These are phyloP conservation scores for Sporothrix pseudoabietina DNA, from an alignment of 2,329 filamentous ascomycete species.

Conservation along the genomic window DNA sequence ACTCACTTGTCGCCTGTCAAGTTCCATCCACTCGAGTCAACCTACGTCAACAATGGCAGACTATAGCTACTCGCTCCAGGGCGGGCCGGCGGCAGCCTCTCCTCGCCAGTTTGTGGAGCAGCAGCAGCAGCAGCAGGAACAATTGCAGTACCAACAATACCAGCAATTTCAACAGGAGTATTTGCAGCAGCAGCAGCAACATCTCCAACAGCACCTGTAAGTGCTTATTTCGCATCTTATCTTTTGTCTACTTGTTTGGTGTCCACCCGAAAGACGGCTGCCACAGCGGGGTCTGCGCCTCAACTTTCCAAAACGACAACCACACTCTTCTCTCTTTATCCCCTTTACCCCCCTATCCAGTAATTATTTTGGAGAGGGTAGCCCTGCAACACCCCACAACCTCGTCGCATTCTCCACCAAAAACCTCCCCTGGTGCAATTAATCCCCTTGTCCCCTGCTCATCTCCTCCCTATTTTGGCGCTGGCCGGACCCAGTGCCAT, in stretches of 20 bases:
- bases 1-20: background rate
- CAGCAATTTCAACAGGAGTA: constrained; percentile 16
- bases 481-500: background rate
- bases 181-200: constrained; percentile 10
- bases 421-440: constrained; percentile 20
- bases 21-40: background rate
- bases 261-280: background rate
- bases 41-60: constrained; percentile 16
- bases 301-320: background rate
- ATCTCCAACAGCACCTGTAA: constrained; percentile 13
- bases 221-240: constrained; percentile 5
- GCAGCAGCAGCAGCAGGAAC: constrained; percentile 33
- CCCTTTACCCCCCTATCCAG: background rate
- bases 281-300: background rate
- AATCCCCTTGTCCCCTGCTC: constrained; percentile 24
- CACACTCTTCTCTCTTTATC: background rate
- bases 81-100: constrained; percentile 42
- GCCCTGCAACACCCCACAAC: constrained; percentile 27
- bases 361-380: constrained; percentile 5
- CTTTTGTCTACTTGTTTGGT: background rate
- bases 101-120: constrained; percentile 40
- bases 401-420: constrained; percentile 28
- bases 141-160: constrained; percentile 29
- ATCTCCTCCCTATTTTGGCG: constrained; percentile 28
- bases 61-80: constrained; percentile 46